Percentiles rank a stretch among this genome's conserved stretches.
phyloP scores from a whole-genome alignment of 805 yeast species.

The Osmozyma mogii region DNA sequence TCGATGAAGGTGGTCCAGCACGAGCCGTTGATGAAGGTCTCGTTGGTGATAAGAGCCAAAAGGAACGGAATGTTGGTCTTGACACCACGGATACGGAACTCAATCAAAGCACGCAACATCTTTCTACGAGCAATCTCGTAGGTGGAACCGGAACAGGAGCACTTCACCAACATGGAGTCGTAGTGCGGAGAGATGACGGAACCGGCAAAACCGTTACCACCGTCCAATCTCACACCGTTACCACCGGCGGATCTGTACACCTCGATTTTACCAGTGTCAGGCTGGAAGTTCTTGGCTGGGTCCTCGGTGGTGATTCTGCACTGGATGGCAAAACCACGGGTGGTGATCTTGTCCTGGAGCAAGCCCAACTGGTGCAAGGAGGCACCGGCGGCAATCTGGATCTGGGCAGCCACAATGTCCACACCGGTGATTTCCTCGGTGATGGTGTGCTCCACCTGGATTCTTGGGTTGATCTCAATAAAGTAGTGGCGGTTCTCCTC shows the following conservation, averaged over 20 bases:
- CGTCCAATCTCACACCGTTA: slow-evolving; percentile 97
- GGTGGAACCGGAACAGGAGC: slow-evolving; percentile 95
- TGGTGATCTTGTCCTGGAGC: slow-evolving; percentile 88
- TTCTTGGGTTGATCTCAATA: slow-evolving; percentile 97
- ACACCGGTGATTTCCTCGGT: slow-evolving; percentile 98
- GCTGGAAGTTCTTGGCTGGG: slow-evolving; percentile 93
- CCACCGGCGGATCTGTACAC: slow-evolving; percentile 99
- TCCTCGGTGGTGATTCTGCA: slow-evolving; percentile 99
- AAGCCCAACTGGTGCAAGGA: slow-evolving; percentile 84
- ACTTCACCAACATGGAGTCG: slow-evolving; percentile 96
- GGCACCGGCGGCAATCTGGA: slow-evolving; percentile 98
- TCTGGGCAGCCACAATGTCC: slow-evolving; percentile 96
- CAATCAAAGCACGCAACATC: slow-evolving; percentile 94
- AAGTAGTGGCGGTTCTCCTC: slow-evolving; percentile 91
- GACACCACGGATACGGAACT: slow-evolving; percentile 98
- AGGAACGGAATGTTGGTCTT: slow-evolving; percentile 97
- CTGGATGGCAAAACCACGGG: slow-evolving; percentile 97
- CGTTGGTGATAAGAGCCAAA: slow-evolving; percentile 83
- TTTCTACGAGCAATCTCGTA: slow-evolving; percentile 95
- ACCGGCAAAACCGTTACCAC: slow-evolving; percentile 98
- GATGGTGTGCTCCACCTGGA: slow-evolving; percentile 96
- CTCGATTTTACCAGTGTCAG: slow-evolving; percentile 97
- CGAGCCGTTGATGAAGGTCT: slow-evolving; percentile 72
- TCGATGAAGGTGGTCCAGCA: slow-evolving; percentile 99
- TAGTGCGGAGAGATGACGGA: slow-evolving; percentile 94